Percentiles rank a stretch among this genome's conserved stretches.
These are phyloP conservation scores for Cornus suecica DNA, from an alignment of 148 eudicot species.

Conservation along the genomic window DNA sequence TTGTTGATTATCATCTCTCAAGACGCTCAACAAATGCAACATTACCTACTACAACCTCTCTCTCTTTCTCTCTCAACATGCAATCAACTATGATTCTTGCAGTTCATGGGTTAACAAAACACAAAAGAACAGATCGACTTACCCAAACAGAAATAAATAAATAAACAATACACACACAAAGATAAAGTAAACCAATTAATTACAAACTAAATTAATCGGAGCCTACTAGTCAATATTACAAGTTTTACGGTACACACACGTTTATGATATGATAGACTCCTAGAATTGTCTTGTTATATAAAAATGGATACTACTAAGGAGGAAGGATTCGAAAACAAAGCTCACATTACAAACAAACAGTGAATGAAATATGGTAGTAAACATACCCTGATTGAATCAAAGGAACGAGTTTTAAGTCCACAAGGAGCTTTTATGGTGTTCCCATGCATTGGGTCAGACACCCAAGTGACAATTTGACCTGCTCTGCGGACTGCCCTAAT, in stretches of 20 bases:
- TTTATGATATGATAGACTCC: not conserved
- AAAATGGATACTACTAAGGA: not conserved
- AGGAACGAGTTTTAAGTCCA: slow-evolving; percentile 71
- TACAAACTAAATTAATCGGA: no score
- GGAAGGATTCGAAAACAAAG: not conserved
- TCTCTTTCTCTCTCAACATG: no score
- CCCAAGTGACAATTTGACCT: slow-evolving; percentile 75
- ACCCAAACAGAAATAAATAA: no score
- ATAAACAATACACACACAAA: no score
- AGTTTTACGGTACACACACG: not conserved
- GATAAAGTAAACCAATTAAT: no score
- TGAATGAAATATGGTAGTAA: not conserved
- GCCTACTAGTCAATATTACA: not conserved
- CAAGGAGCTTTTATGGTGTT: slow-evolving; percentile 73
- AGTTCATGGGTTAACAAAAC: no score
- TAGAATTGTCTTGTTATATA: not conserved
- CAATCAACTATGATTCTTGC: no score
- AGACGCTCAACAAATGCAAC: not conserved
- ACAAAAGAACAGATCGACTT: no score
- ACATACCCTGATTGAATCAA: slow-evolving; percentile 66
- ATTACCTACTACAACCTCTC: not conserved
- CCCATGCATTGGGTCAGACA: slow-evolving; percentile 74
- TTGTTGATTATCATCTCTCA: not conserved
- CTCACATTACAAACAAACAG: not conserved
- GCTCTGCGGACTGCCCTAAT: slow-evolving; percentile 65